These are phyloP conservation scores for Mycotypha africana DNA, from an alignment of 371 early-diverging fungal genomes.

Conservation along the genomic window DNA sequence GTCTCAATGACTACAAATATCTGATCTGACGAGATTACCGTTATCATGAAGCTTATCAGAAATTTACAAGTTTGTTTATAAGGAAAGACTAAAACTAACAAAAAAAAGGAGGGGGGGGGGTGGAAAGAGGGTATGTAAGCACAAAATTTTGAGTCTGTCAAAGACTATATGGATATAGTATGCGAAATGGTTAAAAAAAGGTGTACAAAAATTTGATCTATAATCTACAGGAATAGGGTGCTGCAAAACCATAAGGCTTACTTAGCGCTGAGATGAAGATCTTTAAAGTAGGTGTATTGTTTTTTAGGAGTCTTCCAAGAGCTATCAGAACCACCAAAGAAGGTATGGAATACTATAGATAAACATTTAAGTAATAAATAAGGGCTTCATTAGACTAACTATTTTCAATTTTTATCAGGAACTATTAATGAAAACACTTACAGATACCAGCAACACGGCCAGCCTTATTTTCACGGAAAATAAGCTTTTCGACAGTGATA, in stretches of 20 bases:
- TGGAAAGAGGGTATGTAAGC: background rate
- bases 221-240: background rate
- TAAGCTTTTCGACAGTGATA: background rate
- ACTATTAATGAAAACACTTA: conserved; percentile 14
- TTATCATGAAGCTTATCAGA: no score
- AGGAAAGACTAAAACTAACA: no score
- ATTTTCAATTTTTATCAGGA: background rate
- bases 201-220: no score
- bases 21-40: no score
- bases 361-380: no score
- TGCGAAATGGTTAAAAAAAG: background rate
- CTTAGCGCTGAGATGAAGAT: conserved; percentile 19
- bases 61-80: no score
- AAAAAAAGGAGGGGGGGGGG: background rate
- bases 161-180: no score
- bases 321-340: conserved; percentile 48
- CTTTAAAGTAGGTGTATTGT: conserved; percentile 48
- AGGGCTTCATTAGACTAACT: no score
- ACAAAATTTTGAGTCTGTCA: no score
- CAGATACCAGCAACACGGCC: background rate
- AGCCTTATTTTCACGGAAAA: background rate
- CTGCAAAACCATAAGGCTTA: no score
- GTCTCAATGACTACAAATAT: no score
- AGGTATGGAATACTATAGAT: conserved; percentile 14
- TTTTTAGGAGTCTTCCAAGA: conserved; percentile 41